Conservation (phyloP, 1,284 basidiomycete species). For the Trametes versicolor region DNA sequence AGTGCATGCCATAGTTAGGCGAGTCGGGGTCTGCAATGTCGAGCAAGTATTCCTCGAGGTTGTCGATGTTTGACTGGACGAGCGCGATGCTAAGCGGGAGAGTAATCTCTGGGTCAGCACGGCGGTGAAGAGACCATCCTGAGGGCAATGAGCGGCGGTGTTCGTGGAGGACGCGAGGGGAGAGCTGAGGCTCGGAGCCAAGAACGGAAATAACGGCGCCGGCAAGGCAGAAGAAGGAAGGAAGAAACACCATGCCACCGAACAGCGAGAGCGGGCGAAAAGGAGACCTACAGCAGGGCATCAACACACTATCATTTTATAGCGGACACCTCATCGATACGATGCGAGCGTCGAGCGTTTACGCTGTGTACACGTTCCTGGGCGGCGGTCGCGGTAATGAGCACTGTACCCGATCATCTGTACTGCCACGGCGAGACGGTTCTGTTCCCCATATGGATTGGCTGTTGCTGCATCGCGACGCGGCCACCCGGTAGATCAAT, state of each 20-base stretch:
- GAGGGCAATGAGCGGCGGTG: slow-evolving; percentile 45
- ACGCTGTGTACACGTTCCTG: too few relatives aligned
- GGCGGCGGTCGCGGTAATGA: too few relatives aligned
- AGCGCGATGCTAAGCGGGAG: slow-evolving; percentile 56
- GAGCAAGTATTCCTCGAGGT: slow-evolving; percentile 51
- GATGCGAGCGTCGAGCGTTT: too few relatives aligned
- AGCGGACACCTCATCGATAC: too few relatives aligned
- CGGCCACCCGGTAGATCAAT: too few relatives aligned
- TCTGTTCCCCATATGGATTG: too few relatives aligned
- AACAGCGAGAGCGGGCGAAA: background rate
- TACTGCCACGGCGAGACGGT: too few relatives aligned
- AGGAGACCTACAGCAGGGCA: background rate
- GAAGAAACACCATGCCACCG: slow-evolving; percentile 8
- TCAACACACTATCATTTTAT: background rate
- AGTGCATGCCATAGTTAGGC: slow-evolving; percentile 52
- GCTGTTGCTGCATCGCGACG: too few relatives aligned
- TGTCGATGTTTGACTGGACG: slow-evolving; percentile 53
- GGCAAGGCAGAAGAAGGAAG: slow-evolving; percentile 10
- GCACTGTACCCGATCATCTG: too few relatives aligned
- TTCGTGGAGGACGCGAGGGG: slow-evolving; percentile 49
- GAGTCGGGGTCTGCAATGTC: slow-evolving; percentile 57
- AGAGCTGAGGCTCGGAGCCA: slow-evolving; percentile 25
- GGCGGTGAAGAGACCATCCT: slow-evolving; percentile 48
- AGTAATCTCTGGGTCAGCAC: slow-evolving; percentile 42
- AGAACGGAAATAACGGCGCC: slow-evolving; percentile 11